These are phyloP conservation scores for Cladosporium phlei DNA, from an alignment of 2,329 filamentous ascomycete species.

Conservation along the genomic window DNA sequence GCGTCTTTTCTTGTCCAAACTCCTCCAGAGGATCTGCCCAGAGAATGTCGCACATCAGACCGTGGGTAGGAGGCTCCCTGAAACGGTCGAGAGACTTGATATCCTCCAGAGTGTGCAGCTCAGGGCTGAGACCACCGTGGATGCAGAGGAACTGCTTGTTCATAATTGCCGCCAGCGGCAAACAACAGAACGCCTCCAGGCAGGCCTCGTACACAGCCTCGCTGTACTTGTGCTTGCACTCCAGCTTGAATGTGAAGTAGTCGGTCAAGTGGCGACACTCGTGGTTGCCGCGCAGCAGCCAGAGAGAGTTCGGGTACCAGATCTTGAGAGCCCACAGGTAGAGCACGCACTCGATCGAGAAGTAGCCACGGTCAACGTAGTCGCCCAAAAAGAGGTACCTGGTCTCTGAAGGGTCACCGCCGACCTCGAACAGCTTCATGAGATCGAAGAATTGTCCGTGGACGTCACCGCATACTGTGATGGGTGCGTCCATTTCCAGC, in stretches of 20 bases:
- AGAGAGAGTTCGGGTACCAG: constrained; percentile 95
- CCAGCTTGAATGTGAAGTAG: constrained; percentile 99
- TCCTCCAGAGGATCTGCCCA: constrained; percentile 98
- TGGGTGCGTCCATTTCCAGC: constrained; percentile 98
- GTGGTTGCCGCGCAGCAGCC: constrained; percentile 95
- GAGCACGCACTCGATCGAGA: constrained; percentile 97
- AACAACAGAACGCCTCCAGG: constrained; percentile 94
- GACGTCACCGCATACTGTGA: constrained; percentile 96
- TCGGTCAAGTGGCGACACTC: constrained; percentile 98
- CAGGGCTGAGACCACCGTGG: constrained; percentile 91
- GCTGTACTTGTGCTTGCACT: constrained; percentile 99
- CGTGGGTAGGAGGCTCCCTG: constrained; percentile 93
- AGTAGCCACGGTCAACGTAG: constrained; percentile 97
- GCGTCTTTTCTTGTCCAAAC: constrained; percentile 97
- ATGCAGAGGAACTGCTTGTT: constrained; percentile 99
- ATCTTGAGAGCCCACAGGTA: constrained; percentile 99
- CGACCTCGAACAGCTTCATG: constrained; percentile 99
- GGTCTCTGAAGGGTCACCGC: constrained; percentile 92
- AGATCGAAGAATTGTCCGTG: constrained; percentile 99
- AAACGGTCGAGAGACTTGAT: constrained; percentile 97
- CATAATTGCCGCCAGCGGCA: constrained; percentile 95
- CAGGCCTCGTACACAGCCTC: constrained; percentile 94
- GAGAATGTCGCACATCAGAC: constrained; percentile 97
- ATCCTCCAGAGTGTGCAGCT: constrained; percentile 92
- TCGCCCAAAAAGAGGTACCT: constrained; percentile 95